Base-by-base conservation (phyloP, 1,139 yeast genomes). In the Lodderomyces theae region DNA sequence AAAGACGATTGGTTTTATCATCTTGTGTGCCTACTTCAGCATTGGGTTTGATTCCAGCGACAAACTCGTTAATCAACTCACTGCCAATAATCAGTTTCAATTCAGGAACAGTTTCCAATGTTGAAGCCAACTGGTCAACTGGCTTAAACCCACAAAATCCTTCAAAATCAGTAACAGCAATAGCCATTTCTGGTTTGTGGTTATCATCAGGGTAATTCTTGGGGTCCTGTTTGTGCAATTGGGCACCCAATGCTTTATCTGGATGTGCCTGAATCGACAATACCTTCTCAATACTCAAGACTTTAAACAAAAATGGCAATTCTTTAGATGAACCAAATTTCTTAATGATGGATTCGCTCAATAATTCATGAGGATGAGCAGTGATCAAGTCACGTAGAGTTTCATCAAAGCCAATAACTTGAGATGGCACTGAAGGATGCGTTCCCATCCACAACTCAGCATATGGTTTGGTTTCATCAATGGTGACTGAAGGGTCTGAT, bases 381-480 rank as follows among this genome's bases (percentile, higher is more conserved):
- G 71, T 65, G 38, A 90, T 78, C 37, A 87, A 62, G 13, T 85
- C 86, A 47, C 90, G 75, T 57, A 92, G 74, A 12, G 68, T 67
- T 49, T 74, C 66, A 30, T 80, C 80, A 13, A 51, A 47, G 22
- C 70, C 76, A 15, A 76, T 74, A 34, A 79, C 75, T 40, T 67
- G 67, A n/a, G 96, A 84, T 15, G 97, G 97, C 11, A 86, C 89
- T 38, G 86, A 84, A 39, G 95, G 94, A 58, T 92, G 98, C 22
- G 97, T 89, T 22, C 98, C 98, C 98, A 92, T 92, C 98, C 98
- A 92, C 52, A 92, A 74, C 61, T 86, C 95, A 28, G 95, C 95
- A 54, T 86, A 86, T 10, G 95, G 97, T 60, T 82, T 79, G 35
- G 71, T 43, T 52, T 82, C 90, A 51, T 85, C 88, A 43, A 89